Evolutionary conservation across 1,284 basidiomycete species (phyloP).

Genomic region (Xerocomus cyaneibrunnescens): DNA sequence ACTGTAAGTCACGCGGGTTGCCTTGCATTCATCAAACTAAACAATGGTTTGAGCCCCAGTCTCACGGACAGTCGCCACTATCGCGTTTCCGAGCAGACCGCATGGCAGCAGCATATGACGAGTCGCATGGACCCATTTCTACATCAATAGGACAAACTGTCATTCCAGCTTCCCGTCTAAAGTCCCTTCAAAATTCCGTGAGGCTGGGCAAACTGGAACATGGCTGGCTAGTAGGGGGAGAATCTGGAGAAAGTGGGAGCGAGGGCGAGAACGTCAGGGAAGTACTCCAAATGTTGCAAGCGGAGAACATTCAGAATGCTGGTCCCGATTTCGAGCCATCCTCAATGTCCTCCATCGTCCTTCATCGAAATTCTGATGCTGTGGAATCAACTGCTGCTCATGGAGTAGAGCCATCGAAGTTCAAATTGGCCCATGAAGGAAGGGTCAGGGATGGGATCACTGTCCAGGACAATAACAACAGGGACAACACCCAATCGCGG

Average conservation of each 20-base stretch:
- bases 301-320: slow-evolving; percentile 57
- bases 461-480: neutral
- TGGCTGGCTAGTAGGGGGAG: slow-evolving; percentile 53
- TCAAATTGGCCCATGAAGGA: slow-evolving; percentile 35
- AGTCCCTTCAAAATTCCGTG: slow-evolving; percentile 54
- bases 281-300: slow-evolving; percentile 54
- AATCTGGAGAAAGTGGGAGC: slow-evolving; percentile 54
- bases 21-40: neutral
- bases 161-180: slow-evolving; percentile 51
- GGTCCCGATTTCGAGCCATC: slow-evolving; percentile 41
- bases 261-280: slow-evolving; percentile 55
- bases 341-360: neutral
- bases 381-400: neutral
- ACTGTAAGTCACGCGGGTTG: slow-evolving; percentile 39
- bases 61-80: slow-evolving; percentile 44
- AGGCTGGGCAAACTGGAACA: slow-evolving; percentile 62
- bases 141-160: slow-evolving; percentile 48
- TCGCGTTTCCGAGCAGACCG: slow-evolving; percentile 65
- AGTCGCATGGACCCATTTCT: slow-evolving; percentile 35
- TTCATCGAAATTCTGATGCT: neutral
- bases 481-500: slow-evolving; percentile 35
- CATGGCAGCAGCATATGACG: slow-evolving; percentile 47
- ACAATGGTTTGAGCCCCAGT: slow-evolving; percentile 13
- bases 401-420: slow-evolving; percentile 35
- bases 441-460: neutral